These are phyloP conservation scores for Wickerhamomyces mucosus DNA, from an alignment of 805 yeast species.

Conservation along the genomic window DNA sequence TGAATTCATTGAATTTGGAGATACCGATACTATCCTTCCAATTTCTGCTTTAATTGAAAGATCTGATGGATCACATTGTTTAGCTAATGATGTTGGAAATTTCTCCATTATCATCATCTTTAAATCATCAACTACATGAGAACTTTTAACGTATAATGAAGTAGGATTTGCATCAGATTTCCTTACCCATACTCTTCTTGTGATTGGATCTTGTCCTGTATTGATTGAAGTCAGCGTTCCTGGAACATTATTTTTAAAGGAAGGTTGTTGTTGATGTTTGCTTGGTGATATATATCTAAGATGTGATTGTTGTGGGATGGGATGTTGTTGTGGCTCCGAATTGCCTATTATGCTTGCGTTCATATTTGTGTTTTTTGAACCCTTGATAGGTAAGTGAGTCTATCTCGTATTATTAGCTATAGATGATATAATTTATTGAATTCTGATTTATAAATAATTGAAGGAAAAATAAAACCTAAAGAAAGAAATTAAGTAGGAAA, in stretches of 20 bases:
- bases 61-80: slow-evolving; percentile 62
- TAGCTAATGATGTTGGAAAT: slow-evolving; percentile 58
- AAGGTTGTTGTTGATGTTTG: slow-evolving; percentile 2
- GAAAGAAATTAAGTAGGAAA: no score
- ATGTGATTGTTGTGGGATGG: slow-evolving; percentile 3
- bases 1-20: slow-evolving; percentile 5
- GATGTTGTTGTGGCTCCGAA: neutral
- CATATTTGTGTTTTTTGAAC: no score
- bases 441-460: no score
- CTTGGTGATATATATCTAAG: slow-evolving; percentile 10
- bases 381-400: no score
- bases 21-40: slow-evolving; percentile 2
- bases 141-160: slow-evolving; percentile 48
- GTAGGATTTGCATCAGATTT: slow-evolving; percentile 52
- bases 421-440: no score
- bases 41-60: slow-evolving; percentile 26
- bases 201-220: slow-evolving; percentile 7
- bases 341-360: no score
- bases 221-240: slow-evolving; percentile 8
- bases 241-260: no score
- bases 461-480: no score
- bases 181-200: slow-evolving; percentile 47
- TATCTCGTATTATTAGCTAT: no score
- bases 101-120: slow-evolving; percentile 54
- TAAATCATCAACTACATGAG: slow-evolving; percentile 74